phyloP scores from a whole-genome alignment of 441 rosid species.

The Bruguiera hainesii region DNA sequence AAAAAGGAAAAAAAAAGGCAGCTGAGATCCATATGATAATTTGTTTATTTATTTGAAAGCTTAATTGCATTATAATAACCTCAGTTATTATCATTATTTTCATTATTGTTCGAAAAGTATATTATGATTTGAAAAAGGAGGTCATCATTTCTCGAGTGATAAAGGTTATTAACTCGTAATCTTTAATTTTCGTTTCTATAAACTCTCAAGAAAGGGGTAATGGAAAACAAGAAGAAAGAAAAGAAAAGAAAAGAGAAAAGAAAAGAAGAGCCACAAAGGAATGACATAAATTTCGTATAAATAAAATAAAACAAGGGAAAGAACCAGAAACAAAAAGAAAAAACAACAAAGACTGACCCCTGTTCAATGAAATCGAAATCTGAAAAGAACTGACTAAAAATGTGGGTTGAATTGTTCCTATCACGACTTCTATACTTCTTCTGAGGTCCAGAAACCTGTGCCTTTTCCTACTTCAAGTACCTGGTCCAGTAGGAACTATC shows the following conservation, averaged over 20 bases:
- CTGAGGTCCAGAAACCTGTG: constrained; percentile 51
- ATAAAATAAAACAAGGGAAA: constrained; percentile 1
- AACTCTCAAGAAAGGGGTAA: constrained; percentile 20
- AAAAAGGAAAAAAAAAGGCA: not conserved
- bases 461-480: constrained; percentile 58
- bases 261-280: not conserved
- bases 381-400: constrained; percentile 36
- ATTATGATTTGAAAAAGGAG: constrained; percentile 26
- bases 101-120: constrained; percentile 32
- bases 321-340: constrained; percentile 13
- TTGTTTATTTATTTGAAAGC: not conserved
- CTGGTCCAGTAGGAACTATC: not conserved
- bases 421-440: constrained; percentile 61
- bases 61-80: not conserved
- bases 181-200: constrained; percentile 29
- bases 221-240: no score
- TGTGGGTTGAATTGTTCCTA: constrained; percentile 41
- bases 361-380: constrained; percentile 51
- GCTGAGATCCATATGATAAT: constrained; percentile 15
- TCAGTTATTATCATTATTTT: constrained; percentile 30
- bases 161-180: constrained; percentile 21
- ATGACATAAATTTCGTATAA: constrained; percentile 3
- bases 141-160: constrained; percentile 26
- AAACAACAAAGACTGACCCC: constrained; percentile 14
- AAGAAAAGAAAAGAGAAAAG: not conserved